Base-by-base conservation (phyloP, 306 rosid species). In the Ammopiptanthus mongolicus region DNA sequence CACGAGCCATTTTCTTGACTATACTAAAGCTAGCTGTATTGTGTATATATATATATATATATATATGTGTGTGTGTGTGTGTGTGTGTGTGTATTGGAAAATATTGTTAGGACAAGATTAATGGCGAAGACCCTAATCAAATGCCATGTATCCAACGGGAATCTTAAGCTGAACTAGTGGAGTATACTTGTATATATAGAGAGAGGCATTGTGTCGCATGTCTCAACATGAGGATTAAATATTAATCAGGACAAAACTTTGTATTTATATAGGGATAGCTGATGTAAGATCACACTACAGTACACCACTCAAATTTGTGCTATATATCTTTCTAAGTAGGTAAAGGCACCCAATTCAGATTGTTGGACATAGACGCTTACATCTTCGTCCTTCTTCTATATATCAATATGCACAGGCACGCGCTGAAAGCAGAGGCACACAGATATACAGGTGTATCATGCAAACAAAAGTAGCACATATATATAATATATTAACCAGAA, bases 151-250 rank as follows among this genome's bases (percentile, higher is more conserved):
- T 62, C 15, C 51, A 22, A 75, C n/a, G 5, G 6, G 22, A 22
- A 62, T 31, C 10, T 52, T n/a, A 37, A 8, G 41, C 9, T 13
- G 19, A 31, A 57, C 37, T 58, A 51, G 65, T 21, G 44, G 21
- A 50, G 9, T 17, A 42, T 15, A 29, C 60, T 25, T 51, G 65
- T 31, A 76, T 76, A 76, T 84, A 88, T 88, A 77, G 8, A 57
- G 25, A 71, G n/a, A 34, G 18, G 53, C 1, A 8, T 6, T 29
- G 76, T 58, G 71, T 19, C 1, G n/a, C 11, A 18, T 60, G 72
- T 66, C 70, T 11, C 50, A 75, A 51, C 39, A 39, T 29, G 42
- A 60, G 44, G 68, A 74, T 68, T 58, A 11, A 46, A 80, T 61
- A 28, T 72, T 79, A 19, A 63, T 53, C 15, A 64, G 23, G 62